Percentiles rank a stretch among this genome's conserved stretches.
Evolutionary conservation across 2,329 filamentous ascomycete species (phyloP).

Genomic region (Coleophoma cylindrospora): DNA sequence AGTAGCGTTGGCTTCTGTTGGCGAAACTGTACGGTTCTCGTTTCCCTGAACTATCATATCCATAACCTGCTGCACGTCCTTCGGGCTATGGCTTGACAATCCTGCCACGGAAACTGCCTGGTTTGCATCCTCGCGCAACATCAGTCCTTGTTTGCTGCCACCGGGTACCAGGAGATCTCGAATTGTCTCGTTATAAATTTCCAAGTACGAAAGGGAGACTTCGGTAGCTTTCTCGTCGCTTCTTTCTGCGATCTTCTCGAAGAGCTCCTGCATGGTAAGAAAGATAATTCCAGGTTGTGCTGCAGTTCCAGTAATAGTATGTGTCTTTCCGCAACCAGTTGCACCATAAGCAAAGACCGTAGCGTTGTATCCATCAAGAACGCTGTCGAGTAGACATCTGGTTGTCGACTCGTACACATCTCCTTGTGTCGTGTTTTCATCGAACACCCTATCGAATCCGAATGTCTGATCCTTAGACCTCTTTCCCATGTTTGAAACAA

Average conservation of each 20-base stretch:
- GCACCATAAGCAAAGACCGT: conserved; percentile 98
- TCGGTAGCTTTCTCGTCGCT: conserved; percentile 85
- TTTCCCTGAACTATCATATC: conserved; percentile 98
- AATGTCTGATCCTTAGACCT: conserved; percentile 97
- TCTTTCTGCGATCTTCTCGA: conserved; percentile 88
- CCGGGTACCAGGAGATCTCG: conserved; percentile 87
- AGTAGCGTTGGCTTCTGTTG: conserved; percentile 94
- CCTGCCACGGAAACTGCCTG: conserved; percentile 88
- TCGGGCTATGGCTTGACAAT: conserved; percentile 84
- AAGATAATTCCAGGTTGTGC: conserved; percentile 98
- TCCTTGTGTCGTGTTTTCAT: conserved; percentile 86
- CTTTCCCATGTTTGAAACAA: conserved; percentile 74
- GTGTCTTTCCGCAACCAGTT: conserved; percentile 96
- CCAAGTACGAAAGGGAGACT: conserved; percentile 87
- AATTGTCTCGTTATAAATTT: conserved; percentile 99
- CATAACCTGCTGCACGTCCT: conserved; percentile 95
- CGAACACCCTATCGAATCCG: conserved; percentile 93
- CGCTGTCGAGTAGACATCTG: conserved; percentile 82
- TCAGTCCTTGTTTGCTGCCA: conserved; percentile 72
- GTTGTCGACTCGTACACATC: conserved; percentile 97
- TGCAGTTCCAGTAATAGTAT: conserved; percentile 90
- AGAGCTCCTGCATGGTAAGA: conserved; percentile 97
- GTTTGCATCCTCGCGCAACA: conserved; percentile 91
- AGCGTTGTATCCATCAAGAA: conserved; percentile 96
- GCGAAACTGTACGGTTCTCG: conserved; percentile 90